Evolutionary conservation across 2,329 filamentous ascomycete genomes (phyloP).

Genomic region (Arthroderma sp.): DNA sequence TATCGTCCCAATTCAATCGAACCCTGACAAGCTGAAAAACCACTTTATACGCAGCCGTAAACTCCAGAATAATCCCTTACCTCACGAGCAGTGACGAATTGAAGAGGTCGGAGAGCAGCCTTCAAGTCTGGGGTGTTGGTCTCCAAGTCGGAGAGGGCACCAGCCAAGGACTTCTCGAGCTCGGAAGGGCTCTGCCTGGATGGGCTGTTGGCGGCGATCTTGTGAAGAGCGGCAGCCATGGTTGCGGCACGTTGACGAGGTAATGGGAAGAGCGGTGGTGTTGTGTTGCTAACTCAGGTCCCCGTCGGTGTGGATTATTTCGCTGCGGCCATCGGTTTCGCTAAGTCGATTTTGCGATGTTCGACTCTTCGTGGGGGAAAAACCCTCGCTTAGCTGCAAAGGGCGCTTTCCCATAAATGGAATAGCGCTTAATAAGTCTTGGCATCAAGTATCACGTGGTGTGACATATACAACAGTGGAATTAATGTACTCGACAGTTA

Average conservation of each 20-base stretch:
- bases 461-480: too few species aligned
- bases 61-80: slow-evolving; percentile 46
- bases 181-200: slow-evolving; percentile 93
- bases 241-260: slow-evolving; percentile 26
- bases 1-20: too few species aligned
- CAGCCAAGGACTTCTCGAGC: slow-evolving; percentile 93
- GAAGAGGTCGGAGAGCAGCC: slow-evolving; percentile 87
- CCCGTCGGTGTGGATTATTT: slow-evolving; percentile 1
- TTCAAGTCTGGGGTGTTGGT: slow-evolving; percentile 98
- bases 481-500: too few species aligned
- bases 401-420: background rate
- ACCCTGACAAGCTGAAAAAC: too few species aligned
- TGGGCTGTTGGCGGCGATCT: slow-evolving; percentile 95
- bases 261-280: slow-evolving; percentile 7
- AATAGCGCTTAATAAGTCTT: too few species aligned
- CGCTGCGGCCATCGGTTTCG: slow-evolving; percentile 3
- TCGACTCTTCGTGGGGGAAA: slow-evolving; percentile 6
- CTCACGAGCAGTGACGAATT: slow-evolving; percentile 98
- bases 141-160: slow-evolving; percentile 97
- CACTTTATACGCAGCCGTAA: too few species aligned
- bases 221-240: slow-evolving; percentile 70
- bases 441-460: too few species aligned
- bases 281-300: slow-evolving; percentile 1
- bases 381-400: slow-evolving; percentile 10
- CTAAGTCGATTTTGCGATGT: slow-evolving; percentile 5